Conservation (phyloP, 441 rosid genomes). For the Syzygium syzygioides region DNA sequence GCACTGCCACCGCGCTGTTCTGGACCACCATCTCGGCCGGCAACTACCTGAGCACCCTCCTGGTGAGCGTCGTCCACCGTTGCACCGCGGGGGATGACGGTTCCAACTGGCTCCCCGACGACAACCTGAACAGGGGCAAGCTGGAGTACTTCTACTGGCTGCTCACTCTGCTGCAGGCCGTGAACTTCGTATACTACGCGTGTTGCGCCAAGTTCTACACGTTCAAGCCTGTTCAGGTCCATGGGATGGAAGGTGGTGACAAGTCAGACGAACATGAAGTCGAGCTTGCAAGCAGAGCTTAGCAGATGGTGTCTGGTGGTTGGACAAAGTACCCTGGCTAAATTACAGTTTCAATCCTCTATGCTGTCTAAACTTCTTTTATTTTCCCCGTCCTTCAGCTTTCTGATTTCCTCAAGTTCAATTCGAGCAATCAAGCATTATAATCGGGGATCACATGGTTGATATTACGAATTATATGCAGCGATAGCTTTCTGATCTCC, state of each 20-base stretch:
- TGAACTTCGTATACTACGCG: slow-evolving; percentile 2
- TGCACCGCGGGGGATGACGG: slow-evolving; percentile 53
- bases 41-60: slow-evolving; percentile 67
- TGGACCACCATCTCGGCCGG: slow-evolving; percentile 75
- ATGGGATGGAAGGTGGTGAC: neutral
- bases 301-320: neutral
- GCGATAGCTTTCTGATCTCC: neutral
- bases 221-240: slow-evolving; percentile 9
- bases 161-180: slow-evolving; percentile 3
- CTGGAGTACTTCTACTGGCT: slow-evolving; percentile 68
- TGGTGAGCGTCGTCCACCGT: slow-evolving; percentile 63
- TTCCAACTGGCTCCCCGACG: slow-evolving; percentile 82
- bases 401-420: neutral
- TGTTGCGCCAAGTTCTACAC: slow-evolving; percentile 6
- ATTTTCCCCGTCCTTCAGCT: neutral
- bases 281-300: slow-evolving; percentile 24
- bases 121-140: slow-evolving; percentile 67
- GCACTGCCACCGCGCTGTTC: slow-evolving; percentile 69
- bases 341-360: neutral
- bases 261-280: neutral
- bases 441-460: neutral
- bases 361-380: neutral
- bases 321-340: neutral
- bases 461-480: neutral
- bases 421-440: neutral